Conservation (phyloP, 2,329 filamentous ascomycete genomes). For the Botrytis squamosa region DNA sequence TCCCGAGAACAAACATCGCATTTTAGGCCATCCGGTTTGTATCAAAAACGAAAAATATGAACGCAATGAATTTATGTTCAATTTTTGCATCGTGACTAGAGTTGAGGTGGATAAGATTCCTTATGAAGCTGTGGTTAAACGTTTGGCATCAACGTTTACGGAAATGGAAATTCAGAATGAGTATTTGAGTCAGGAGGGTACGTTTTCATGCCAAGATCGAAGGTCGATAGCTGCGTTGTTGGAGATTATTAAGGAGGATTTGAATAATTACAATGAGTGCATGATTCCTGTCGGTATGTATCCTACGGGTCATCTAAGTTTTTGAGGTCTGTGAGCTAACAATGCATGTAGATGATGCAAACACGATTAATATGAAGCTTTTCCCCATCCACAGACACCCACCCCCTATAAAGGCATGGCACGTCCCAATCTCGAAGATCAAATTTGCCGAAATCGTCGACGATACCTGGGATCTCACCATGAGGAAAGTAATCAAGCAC, state of each 20-base stretch:
- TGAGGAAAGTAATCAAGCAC: constrained; percentile 75
- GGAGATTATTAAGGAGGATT: constrained; percentile 76
- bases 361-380: constrained; percentile 94
- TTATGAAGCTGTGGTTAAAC: constrained; percentile 81
- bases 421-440: constrained; percentile 79
- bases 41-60: constrained; percentile 80
- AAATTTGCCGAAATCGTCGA: constrained; percentile 63
- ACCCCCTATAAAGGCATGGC: constrained; percentile 77
- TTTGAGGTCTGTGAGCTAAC: constrained; percentile 11
- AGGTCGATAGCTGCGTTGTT: constrained; percentile 80
- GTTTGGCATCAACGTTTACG: constrained; percentile 80
- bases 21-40: constrained; percentile 87
- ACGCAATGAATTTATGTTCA: constrained; percentile 97
- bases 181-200: constrained; percentile 62
- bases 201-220: constrained; percentile 47
- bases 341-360: constrained; percentile 69
- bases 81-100: constrained; percentile 83
- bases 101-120: constrained; percentile 68
- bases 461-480: constrained; percentile 71
- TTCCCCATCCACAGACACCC: constrained; percentile 81
- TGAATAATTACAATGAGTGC: constrained; percentile 97
- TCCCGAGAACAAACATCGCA: constrained; percentile 65
- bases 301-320: background rate
- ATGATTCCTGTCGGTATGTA: constrained; percentile 89
- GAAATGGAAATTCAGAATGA: constrained; percentile 89